Evolutionary conservation across 768 basidiomycete species (phyloP), one percentile per base, ranked within the genome.

Genomic region (Mycena latifolia): DNA sequence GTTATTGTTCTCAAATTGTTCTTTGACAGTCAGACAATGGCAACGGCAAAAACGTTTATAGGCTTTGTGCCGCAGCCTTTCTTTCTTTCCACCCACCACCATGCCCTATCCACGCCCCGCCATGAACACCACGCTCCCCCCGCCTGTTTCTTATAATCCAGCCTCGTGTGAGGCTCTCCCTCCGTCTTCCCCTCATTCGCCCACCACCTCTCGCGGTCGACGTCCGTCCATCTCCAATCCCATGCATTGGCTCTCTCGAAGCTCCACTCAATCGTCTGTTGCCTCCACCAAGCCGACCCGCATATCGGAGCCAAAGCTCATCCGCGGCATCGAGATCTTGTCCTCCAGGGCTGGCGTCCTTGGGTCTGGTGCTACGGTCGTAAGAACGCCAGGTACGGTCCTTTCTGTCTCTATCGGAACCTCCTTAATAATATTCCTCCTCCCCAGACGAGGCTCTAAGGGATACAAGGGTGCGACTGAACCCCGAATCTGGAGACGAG

Each of bases 301-400:
- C 52, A 77, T 84, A 9, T 78, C 82, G 2, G 83, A 85, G 60
- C 80, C 82, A n/a, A 84, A 82, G 71, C 75, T 80, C 47, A 74
- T 77, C n/a, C 78, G 79, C 41, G 78, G 78, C 31, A 78, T 80
- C 47, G 81, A 84, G 66, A 72, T 79, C 20, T 61, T 80, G 48
- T 75, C 80, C 41, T 72, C 79, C 9, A 84, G 87, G 15, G 81
- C 77, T 46, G 87, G 87, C 3, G 76, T 80, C 4, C 84, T 92
- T 22, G 92, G 91, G n/a, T 74, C 85, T 22, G 92, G 93, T 43
- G 93, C 93, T 17, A 89, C 84, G 2, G 81, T 95, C 31, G 93
- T 94, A 39, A 82, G 89, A 61, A 94, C 93, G 0, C 93, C 93
- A n/a, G n/a, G n/a, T n/a, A n/a, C n/a, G n/a, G n/a, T n/a, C n/a